Percentiles rank a stretch among this genome's conserved stretches.
phyloP scores from a whole-genome alignment of 805 yeast species.

The Blastobotrys parvus region DNA sequence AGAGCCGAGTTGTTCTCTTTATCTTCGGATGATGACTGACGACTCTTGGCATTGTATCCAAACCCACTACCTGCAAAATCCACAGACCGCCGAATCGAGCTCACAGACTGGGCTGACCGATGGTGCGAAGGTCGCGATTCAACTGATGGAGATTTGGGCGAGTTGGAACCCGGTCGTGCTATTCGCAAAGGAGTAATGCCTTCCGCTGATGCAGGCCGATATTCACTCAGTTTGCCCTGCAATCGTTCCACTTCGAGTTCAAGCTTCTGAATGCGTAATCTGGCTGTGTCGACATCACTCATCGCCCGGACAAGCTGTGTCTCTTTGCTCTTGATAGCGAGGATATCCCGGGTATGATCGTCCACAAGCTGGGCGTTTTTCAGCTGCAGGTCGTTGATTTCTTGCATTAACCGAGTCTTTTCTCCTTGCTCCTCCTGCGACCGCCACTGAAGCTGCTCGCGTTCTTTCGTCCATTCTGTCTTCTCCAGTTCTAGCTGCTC shows the following conservation, averaged over 20 bases:
- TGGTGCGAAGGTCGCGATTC: slow-evolving; percentile 9
- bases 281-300: slow-evolving; percentile 54
- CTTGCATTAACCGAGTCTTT: slow-evolving; percentile 27
- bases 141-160: slow-evolving; percentile 15
- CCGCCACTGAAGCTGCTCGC: slow-evolving; percentile 24
- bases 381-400: slow-evolving; percentile 29
- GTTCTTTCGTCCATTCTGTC: slow-evolving; percentile 36
- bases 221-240: too few relatives aligned
- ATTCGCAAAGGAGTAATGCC: neutral
- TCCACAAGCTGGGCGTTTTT: slow-evolving; percentile 33
- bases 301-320: slow-evolving; percentile 54
- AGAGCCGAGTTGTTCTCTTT: neutral
- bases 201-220: neutral
- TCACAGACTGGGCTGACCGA: neutral
- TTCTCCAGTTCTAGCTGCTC: slow-evolving; percentile 47
- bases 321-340: slow-evolving; percentile 57
- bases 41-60: neutral
- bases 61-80: slow-evolving; percentile 6
- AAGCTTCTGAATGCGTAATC: slow-evolving; percentile 43
- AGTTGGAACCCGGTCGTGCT: neutral
- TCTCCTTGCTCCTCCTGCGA: slow-evolving; percentile 25
- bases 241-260: slow-evolving; percentile 40
- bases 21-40: neutral
- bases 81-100: slow-evolving; percentile 12
- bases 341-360: slow-evolving; percentile 42